A percentile compares a stretch with the other conserved stretches of the same genome.
Evolutionary conservation across 768 basidiomycete genomes (phyloP).

Genomic region (Nevesoporus exiguus): DNA sequence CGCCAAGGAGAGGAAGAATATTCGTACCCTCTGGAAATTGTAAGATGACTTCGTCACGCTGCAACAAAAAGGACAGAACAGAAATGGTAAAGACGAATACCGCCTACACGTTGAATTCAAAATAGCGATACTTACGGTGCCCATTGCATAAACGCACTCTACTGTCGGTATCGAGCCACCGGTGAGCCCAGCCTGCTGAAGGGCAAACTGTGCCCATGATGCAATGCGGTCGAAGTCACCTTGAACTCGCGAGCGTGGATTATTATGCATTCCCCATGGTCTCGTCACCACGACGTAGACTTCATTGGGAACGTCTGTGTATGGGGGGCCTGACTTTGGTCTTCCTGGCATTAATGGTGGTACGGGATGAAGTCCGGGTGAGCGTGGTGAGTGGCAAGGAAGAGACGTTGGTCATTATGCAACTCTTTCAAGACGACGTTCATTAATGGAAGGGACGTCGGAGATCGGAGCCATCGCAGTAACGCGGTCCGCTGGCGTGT

Average conservation of each 20-base stretch:
- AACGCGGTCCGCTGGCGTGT: too few species aligned
- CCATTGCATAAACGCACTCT: slow-evolving; percentile 27
- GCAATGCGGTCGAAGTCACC: slow-evolving; percentile 22
- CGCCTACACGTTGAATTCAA: neutral
- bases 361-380: neutral
- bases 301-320: slow-evolving; percentile 18
- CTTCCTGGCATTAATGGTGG: slow-evolving; percentile 17
- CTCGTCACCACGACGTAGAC: slow-evolving; percentile 23
- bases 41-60: slow-evolving; percentile 31
- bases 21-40: slow-evolving; percentile 25
- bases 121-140: slow-evolving; percentile 26
- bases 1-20: slow-evolving; percentile 27
- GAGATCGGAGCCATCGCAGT: neutral
- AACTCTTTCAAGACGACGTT: neutral
- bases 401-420: neutral
- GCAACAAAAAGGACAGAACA: neutral
- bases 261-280: slow-evolving; percentile 23
- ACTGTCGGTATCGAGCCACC: slow-evolving; percentile 11
- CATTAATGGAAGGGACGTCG: neutral
- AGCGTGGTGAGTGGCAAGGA: slow-evolving; percentile 1
- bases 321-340: slow-evolving; percentile 28
- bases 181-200: slow-evolving; percentile 17
- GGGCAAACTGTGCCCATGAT: slow-evolving; percentile 25
- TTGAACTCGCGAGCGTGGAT: slow-evolving; percentile 5
- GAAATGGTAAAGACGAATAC: neutral